Base-by-base conservation (phyloP, 306 rosid genomes). In the Medicago truncatula region DNA sequence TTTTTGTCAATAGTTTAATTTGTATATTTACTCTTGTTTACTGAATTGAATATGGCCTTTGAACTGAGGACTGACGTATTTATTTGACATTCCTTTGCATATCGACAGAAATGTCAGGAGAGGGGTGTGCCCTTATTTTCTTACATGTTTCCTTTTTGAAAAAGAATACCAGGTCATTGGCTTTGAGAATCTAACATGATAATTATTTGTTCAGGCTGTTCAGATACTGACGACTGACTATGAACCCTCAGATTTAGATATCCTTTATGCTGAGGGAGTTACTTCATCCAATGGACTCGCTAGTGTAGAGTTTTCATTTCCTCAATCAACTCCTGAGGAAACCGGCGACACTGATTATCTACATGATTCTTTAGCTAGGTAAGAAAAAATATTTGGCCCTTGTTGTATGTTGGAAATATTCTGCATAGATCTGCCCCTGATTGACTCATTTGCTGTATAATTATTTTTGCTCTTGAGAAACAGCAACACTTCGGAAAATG, bases 271-370 rank as follows among this genome's bases (percentile, higher is more conserved):
- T 41, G 99, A 92, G 87, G 97, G 99, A 72, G 96, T 90, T 75
- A 96, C 95, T 83, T 88, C 99, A 82, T 89, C 96, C 53, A 96
- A 96, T 87, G 99, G 99, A 71, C 93, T 96, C 63, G 96, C 93
- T 60, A 86, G 86, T 83, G 92, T 89, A 57, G 99, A 96, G 80
- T 96, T 92, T 85, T 90, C 99, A 81, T 92, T 96, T 85, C 97
- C 97, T 72, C 91, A 70, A 57, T 58, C 89, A 57, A 83, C 81
- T 76, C 79, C 91, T 65, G 91, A 89, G 60, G 96, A 92, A 71
- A 75, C 75, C 67, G 76, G 79, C 38, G 86, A 84, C 79, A 64
- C 81, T 73, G 71, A 69, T n/a, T 96, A 92, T 78, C 85, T 71
- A 68, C 96, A 74, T 61, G 96, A 89, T 84, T 83, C 91, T 77